phyloP scores from a whole-genome alignment of 1,284 basidiomycete species.

The Trametes versicolor region DNA sequence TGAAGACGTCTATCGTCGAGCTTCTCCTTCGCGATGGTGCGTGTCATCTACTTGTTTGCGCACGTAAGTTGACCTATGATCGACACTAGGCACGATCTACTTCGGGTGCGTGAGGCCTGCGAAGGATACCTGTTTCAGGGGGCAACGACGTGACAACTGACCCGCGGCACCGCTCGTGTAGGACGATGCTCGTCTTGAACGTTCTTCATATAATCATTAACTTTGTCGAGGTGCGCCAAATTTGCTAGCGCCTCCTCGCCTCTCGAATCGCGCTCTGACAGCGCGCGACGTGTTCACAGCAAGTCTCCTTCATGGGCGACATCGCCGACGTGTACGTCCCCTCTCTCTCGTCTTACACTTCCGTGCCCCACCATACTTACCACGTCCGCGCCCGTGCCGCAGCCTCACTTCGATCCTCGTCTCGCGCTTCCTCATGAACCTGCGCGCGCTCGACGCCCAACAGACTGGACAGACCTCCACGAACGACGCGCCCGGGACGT shows the following conservation, averaged over 20 bases:
- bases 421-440: conserved; percentile 24
- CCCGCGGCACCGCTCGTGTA: not conserved
- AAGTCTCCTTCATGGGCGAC: conserved; percentile 12
- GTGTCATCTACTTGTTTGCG: not conserved
- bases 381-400: not conserved
- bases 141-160: not conserved
- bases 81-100: not conserved
- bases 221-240: conserved; percentile 9
- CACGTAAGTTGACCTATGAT: too few relatives aligned
- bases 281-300: not conserved
- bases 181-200: conserved; percentile 21
- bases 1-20: conserved; percentile 11
- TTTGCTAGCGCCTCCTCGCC: too few relatives aligned
- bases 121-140: too few relatives aligned
- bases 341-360: not conserved
- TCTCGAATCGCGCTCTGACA: too few relatives aligned
- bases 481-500: not conserved
- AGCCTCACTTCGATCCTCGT: conserved; percentile 10
- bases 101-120: conserved; percentile 5
- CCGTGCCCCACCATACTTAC: not conserved
- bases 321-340: conserved; percentile 2
- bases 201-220: conserved; percentile 17
- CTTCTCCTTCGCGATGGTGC: conserved; percentile 18
- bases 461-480: conserved; percentile 1
- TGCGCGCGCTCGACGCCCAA: conserved; percentile 12